These are phyloP conservation scores for Hysterangium stoloniferum DNA, from an alignment of 768 basidiomycete genomes.

Conservation along the genomic window DNA sequence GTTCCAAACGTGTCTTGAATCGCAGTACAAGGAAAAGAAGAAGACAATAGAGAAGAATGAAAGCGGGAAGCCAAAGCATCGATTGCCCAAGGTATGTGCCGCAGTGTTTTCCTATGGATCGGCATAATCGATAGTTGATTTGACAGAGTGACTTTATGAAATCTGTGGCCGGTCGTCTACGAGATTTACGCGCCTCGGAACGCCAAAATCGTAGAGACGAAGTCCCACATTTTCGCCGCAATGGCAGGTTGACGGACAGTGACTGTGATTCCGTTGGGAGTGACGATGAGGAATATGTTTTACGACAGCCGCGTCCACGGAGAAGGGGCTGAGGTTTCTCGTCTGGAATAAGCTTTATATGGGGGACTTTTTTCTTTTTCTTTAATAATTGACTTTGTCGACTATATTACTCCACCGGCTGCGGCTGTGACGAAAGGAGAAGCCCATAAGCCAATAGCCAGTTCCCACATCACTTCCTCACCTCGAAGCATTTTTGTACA, in stretches of 20 bases:
- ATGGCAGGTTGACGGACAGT: conserved; percentile 1
- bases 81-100: conserved; percentile 47
- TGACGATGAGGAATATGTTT: conserved; percentile 9
- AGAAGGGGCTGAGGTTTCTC: neutral
- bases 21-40: conserved; percentile 58
- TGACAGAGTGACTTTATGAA: conserved; percentile 63
- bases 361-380: too few species aligned
- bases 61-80: conserved; percentile 38
- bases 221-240: neutral
- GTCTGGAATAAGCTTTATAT: neutral
- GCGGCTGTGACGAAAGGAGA: too few species aligned
- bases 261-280: conserved; percentile 5
- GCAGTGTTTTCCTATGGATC: neutral
- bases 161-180: conserved; percentile 48
- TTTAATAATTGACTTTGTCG: too few species aligned
- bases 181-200: conserved; percentile 54
- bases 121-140: neutral
- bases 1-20: neutral
- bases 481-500: too few species aligned
- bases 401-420: too few species aligned
- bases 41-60: conserved; percentile 41
- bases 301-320: conserved; percentile 3
- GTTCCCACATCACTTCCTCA: too few species aligned
- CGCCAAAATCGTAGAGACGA: conserved; percentile 11
- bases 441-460: too few species aligned